phyloP scores from a whole-genome alignment of 78 protist genomes.

The Polysphondylium violaceum region DNA sequence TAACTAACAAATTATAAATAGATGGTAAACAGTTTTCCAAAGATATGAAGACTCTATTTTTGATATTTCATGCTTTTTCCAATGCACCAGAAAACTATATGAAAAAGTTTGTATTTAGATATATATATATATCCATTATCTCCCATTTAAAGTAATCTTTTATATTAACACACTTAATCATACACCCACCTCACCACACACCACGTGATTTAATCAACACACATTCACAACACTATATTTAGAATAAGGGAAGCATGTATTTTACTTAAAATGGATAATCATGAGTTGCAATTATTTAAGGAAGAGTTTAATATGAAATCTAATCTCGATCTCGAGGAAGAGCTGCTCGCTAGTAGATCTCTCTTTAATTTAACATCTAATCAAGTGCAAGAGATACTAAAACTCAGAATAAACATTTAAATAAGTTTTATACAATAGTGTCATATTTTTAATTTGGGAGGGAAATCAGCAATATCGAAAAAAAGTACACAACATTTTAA shows the following conservation, averaged over 20 bases:
- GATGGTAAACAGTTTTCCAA: constrained; percentile 49
- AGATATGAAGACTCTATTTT: constrained; percentile 49
- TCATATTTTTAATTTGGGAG: too few relatives aligned
- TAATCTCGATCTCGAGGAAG: constrained; percentile 12
- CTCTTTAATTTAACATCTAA: constrained; percentile 15
- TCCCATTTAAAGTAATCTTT: neutral
- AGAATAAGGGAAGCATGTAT: constrained; percentile 28
- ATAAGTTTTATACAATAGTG: too few relatives aligned
- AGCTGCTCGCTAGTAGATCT: neutral
- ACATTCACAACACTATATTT: neutral
- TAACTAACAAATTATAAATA: neutral
- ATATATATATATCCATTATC: neutral
- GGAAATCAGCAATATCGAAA: too few relatives aligned
- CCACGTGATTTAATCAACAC: neutral
- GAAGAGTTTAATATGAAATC: neutral
- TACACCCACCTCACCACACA: neutral
- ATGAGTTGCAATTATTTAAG: constrained; percentile 9
- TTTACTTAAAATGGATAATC: constrained; percentile 15
- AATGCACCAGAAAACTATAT: constrained; percentile 43
- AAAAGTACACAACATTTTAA: too few relatives aligned
- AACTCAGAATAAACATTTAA: constrained; percentile 12
- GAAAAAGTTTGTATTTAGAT: constrained; percentile 27
- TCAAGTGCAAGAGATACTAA: constrained; percentile 1
- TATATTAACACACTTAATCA: too few relatives aligned
- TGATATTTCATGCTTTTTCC: constrained; percentile 33